Conservation (phyloP, 805 yeast species). For the Komagataella ulmi region DNA sequence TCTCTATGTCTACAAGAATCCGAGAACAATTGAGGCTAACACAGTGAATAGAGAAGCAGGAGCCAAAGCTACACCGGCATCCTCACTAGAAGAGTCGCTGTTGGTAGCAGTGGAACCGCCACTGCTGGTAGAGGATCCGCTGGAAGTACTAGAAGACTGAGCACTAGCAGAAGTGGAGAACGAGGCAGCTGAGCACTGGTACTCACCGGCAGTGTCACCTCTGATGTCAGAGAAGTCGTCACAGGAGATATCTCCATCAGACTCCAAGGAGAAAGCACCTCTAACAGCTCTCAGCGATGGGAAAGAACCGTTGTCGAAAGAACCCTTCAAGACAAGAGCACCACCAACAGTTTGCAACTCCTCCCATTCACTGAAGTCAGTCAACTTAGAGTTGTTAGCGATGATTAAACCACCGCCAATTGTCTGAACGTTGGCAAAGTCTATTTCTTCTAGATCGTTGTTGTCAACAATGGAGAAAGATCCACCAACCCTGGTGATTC, state of each 20-base stretch:
- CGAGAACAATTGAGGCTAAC: conserved; percentile 34
- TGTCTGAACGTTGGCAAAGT: conserved; percentile 54
- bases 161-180: conserved; percentile 29
- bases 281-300: conserved; percentile 61
- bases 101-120: conserved; percentile 17
- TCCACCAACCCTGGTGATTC: conserved; percentile 59
- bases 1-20: conserved; percentile 29
- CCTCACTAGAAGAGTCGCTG: conserved; percentile 10
- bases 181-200: conserved; percentile 57
- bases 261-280: conserved; percentile 84
- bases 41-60: conserved; percentile 32
- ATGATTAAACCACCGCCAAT: conserved; percentile 92
- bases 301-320: conserved; percentile 68
- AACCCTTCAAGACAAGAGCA: conserved; percentile 74
- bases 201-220: conserved; percentile 54
- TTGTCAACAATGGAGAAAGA: conserved; percentile 68
- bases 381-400: conserved; percentile 70
- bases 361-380: conserved; percentile 59
- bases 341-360: conserved; percentile 68
- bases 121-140: conserved; percentile 14
- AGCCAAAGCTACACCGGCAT: conserved; percentile 5
- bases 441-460: conserved; percentile 52
- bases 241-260: conserved; percentile 75
- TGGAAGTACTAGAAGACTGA: conserved; percentile 6
- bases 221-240: conserved; percentile 59